phyloP scores from a whole-genome alignment of 2,329 filamentous ascomycete species.

The Aspergillaceae sp. region DNA sequence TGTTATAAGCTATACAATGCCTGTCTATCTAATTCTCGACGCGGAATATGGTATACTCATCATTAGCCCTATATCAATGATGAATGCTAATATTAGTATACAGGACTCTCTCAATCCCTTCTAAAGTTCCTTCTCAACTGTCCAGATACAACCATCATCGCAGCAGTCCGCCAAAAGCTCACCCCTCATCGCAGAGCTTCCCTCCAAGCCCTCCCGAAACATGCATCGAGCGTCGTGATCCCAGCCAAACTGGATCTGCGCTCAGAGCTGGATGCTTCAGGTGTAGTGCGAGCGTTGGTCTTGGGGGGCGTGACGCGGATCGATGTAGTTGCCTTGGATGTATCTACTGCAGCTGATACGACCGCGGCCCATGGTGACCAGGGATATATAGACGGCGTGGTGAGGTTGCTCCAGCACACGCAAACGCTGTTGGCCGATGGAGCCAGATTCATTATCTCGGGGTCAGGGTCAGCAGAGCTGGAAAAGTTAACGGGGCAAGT shows the following conservation, averaged over 20 bases:
- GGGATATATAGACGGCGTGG: no score
- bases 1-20: not conserved
- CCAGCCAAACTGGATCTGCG: not conserved
- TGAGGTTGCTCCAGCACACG: no score
- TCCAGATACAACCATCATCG: not conserved
- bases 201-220: not conserved
- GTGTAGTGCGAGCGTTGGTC: not conserved
- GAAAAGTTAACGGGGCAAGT: no score
- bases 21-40: not conserved
- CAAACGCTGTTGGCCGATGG: no score
- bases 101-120: not conserved
- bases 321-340: not conserved
- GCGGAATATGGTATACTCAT: not conserved
- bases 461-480: no score
- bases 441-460: no score
- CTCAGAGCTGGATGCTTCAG: not conserved
- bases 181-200: not conserved
- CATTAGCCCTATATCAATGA: not conserved
- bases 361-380: no score
- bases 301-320: not conserved
- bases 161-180: not conserved
- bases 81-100: not conserved
- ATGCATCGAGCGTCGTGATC: not conserved
- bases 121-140: not conserved
- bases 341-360: no score